A percentile compares a stretch with the other conserved stretches of the same genome.
Evolutionary conservation across 1,284 basidiomycete species (phyloP).

Genomic region (Cutaneotrichosporon mucoides): DNA sequence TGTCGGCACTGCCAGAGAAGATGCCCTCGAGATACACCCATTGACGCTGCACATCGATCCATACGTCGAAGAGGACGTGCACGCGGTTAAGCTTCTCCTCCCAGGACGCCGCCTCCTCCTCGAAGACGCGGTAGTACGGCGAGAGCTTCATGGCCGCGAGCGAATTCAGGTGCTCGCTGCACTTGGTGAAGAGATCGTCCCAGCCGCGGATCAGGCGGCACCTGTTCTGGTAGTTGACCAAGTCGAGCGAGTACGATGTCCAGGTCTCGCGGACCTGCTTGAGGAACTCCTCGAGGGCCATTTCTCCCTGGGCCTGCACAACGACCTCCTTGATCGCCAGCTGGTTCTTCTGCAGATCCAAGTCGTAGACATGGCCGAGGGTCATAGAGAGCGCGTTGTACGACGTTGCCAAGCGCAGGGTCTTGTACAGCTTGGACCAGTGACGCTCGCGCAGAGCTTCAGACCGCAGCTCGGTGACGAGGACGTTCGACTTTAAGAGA

Average conservation of each 20-base stretch:
- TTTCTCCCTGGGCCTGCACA: constrained; percentile 97
- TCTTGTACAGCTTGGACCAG: constrained; percentile 97
- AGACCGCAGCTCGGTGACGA: constrained; percentile 90
- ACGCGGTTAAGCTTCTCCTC: constrained; percentile 92
- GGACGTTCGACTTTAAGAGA: constrained; percentile 80
- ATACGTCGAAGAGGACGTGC: constrained; percentile 94
- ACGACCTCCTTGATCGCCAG: constrained; percentile 87
- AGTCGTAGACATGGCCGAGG: constrained; percentile 92
- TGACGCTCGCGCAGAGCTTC: constrained; percentile 97
- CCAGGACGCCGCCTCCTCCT: constrained; percentile 90
- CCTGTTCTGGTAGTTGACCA: constrained; percentile 99
- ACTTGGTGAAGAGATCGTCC: constrained; percentile 97
- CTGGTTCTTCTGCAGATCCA: constrained; percentile 94
- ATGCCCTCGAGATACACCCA: constrained; percentile 99
- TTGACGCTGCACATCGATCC: constrained; percentile 99
- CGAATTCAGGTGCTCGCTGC: constrained; percentile 93
- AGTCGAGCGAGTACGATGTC: constrained; percentile 91
- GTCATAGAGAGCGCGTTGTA: constrained; percentile 76
- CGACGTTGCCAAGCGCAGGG: constrained; percentile 64
- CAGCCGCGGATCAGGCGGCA: constrained; percentile 94
- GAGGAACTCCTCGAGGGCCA: constrained; percentile 90
- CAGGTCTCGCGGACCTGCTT: constrained; percentile 95
- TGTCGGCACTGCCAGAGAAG: constrained; percentile 97
- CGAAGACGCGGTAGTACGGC: constrained; percentile 95
- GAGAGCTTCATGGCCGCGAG: constrained; percentile 95